phyloP scores from a whole-genome alignment of 2,329 filamentous ascomycete genomes.

The Pyrenophora graminea region DNA sequence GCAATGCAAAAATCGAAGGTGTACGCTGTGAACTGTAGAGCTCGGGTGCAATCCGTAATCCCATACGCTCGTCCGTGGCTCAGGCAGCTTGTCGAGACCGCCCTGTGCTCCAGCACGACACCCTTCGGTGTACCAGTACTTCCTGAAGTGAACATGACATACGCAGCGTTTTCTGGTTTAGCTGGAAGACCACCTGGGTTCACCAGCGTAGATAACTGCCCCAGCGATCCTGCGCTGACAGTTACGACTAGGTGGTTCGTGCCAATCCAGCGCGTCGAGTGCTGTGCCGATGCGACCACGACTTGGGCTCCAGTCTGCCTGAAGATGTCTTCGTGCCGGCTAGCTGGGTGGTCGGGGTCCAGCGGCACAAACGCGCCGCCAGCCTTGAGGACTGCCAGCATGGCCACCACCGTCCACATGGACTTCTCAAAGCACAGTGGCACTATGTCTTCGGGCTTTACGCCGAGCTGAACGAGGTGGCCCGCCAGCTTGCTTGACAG shows the following conservation, averaged over 20 bases:
- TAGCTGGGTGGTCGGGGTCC: no score
- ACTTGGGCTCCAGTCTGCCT: no score
- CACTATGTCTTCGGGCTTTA: neutral
- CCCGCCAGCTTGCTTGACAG: neutral
- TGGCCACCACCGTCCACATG: conserved; percentile 32
- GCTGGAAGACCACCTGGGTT: no score
- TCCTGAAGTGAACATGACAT: conserved; percentile 60
- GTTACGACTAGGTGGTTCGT: no score
- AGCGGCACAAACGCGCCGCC: no score
- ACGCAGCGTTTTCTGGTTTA: conserved; percentile 29
- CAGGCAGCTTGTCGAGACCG: conserved; percentile 48
- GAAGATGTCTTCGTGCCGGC: no score
- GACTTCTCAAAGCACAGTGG: conserved; percentile 39
- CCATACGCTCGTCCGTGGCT: neutral
- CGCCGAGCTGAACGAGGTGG: neutral
- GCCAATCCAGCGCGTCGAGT: neutral
- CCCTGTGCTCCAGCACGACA: conserved; percentile 11
- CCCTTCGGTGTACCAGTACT: conserved; percentile 57
- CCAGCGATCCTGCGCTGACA: neutral
- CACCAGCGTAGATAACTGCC: no score
- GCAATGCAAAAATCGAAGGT: conserved; percentile 48
- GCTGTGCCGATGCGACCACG: neutral
- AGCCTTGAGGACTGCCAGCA: no score
- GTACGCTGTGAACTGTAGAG: conserved; percentile 6
- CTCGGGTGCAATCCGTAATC: neutral